phyloP scores from a whole-genome alignment of 2,329 filamentous ascomycete genomes.

The Nannizziopsis barbatae region DNA sequence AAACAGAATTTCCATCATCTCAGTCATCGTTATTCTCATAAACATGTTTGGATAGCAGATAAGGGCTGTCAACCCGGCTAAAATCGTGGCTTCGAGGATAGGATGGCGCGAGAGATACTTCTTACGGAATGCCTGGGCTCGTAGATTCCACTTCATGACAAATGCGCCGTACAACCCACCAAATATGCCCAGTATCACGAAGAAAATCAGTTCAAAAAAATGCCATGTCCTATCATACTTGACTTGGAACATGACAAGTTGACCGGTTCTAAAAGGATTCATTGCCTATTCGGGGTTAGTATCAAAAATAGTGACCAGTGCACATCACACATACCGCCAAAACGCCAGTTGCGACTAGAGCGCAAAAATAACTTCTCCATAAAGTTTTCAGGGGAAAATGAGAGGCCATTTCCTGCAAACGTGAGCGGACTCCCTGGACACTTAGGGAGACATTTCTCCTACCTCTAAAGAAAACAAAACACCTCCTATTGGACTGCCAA shows the following conservation, averaged over 20 bases:
- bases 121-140: conserved; percentile 84
- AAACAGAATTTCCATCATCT: conserved; percentile 98
- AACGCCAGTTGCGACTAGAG: conserved; percentile 84
- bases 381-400: conserved; percentile 95
- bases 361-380: conserved; percentile 97
- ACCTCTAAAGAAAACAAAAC: conserved; percentile 87
- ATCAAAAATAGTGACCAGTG: conserved; percentile 1
- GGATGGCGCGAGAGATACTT: conserved; percentile 78
- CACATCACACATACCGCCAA: conserved; percentile 48
- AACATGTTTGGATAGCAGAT: conserved; percentile 98
- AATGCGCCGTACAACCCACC: conserved; percentile 92
- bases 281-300: conserved; percentile 48
- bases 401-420: conserved; percentile 68
- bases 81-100: conserved; percentile 70
- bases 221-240: conserved; percentile 94
- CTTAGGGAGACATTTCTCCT: conserved; percentile 6
- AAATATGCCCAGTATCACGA: conserved; percentile 80
- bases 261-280: conserved; percentile 94
- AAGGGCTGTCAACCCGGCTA: conserved; percentile 74
- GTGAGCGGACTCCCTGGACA: conserved; percentile 14
- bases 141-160: conserved; percentile 95
- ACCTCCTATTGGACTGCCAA: conserved; percentile 92
- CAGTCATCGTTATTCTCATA: conserved; percentile 92
- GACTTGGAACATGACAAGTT: conserved; percentile 98
- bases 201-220: conserved; percentile 92